These are phyloP conservation scores for Rosa chinensis DNA, from an alignment of 306 rosid genomes.

Conservation along the genomic window DNA sequence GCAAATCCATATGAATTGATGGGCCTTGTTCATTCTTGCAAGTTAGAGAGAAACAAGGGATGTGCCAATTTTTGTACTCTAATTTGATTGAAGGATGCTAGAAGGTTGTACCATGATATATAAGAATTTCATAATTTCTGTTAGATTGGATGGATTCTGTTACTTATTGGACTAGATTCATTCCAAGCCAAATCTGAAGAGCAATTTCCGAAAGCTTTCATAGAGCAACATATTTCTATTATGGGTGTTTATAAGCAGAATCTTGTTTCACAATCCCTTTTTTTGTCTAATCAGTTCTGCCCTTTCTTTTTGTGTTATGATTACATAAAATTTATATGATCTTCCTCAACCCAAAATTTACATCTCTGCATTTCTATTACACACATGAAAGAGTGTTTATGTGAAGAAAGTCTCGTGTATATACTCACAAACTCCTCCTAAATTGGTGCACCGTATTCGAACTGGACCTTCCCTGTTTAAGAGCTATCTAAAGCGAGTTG, in stretches of 20 bases:
- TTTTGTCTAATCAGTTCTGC: background rate
- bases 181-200: background rate
- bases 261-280: background rate
- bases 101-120: too few species aligned
- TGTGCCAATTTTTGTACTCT: too few species aligned
- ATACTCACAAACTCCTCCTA: constrained; percentile 4
- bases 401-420: constrained; percentile 1
- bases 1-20: too few species aligned
- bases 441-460: background rate
- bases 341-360: constrained; percentile 10
- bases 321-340: constrained; percentile 1
- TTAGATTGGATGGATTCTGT: background rate
- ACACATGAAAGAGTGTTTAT: constrained; percentile 3
- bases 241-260: background rate
- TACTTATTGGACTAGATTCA: background rate
- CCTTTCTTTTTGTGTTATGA: background rate
- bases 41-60: too few species aligned
- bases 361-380: constrained; percentile 3
- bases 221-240: background rate
- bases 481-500: background rate
- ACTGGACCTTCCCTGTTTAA: background rate
- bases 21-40: too few species aligned
- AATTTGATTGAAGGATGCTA: too few species aligned
- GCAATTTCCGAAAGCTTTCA: background rate
- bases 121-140: background rate